phyloP scores from a whole-genome alignment of 2,329 filamentous ascomycete species.

The Domatiomyces catenatus region DNA sequence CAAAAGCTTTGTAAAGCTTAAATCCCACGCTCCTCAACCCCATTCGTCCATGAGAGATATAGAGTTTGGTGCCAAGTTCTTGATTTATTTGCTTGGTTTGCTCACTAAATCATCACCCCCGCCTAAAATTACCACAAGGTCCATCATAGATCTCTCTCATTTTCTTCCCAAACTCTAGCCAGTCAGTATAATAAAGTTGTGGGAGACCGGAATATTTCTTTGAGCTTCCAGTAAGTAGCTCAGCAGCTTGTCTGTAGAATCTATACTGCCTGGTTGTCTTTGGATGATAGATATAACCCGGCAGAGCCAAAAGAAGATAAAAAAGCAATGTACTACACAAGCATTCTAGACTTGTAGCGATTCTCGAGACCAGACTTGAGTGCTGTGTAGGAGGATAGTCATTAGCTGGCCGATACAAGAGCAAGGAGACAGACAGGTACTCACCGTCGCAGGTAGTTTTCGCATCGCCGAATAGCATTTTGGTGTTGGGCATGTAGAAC shows the following conservation, averaged over 20 bases:
- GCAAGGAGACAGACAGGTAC: background rate
- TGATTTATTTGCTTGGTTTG: background rate
- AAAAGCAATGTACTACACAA: background rate
- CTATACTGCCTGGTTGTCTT: background rate
- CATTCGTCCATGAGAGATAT: background rate
- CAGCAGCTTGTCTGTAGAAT: background rate
- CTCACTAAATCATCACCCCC: too few relatives aligned
- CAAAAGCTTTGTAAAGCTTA: background rate
- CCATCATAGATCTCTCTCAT: too few relatives aligned
- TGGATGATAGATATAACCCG: background rate
- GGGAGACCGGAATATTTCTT: too few relatives aligned
- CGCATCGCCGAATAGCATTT: constrained; percentile 86
- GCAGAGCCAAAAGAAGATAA: background rate
- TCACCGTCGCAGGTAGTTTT: constrained; percentile 60
- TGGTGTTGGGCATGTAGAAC: constrained; percentile 74
- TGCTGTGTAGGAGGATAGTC: background rate
- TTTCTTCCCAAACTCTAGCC: too few relatives aligned
- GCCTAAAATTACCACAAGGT: too few relatives aligned
- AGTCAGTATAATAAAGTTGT: too few relatives aligned
- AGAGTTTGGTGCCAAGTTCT: background rate
- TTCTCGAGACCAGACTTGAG: constrained; percentile 15
- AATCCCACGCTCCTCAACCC: background rate
- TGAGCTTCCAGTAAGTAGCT: background rate
- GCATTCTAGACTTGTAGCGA: constrained; percentile 7
- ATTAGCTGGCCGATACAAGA: background rate